phyloP scores from a whole-genome alignment of 805 yeast species.

The Nakazawaea molendinolei region DNA sequence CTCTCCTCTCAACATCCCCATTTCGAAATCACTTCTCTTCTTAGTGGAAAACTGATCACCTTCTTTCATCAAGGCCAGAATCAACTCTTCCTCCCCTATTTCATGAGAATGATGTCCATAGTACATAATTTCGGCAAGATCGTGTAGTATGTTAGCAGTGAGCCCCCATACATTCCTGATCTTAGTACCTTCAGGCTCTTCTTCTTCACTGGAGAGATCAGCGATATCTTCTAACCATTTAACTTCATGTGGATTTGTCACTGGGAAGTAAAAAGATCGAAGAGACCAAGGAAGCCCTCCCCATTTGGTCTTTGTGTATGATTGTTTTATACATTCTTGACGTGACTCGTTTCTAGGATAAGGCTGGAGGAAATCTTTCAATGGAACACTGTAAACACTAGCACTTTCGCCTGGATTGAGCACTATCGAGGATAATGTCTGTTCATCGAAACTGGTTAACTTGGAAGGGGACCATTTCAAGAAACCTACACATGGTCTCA shows the following conservation, averaged over 20 bases:
- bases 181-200: constrained; percentile 27
- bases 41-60: constrained; percentile 48
- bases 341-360: constrained; percentile 19
- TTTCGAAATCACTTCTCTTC: constrained; percentile 47
- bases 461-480: constrained; percentile 34
- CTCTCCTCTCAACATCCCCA: constrained; percentile 37
- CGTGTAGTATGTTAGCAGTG: constrained; percentile 74
- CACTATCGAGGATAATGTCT: constrained; percentile 28
- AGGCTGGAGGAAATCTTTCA: constrained; percentile 47
- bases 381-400: constrained; percentile 63
- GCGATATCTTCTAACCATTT: constrained; percentile 57
- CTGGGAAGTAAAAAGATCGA: constrained; percentile 56
- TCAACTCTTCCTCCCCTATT: constrained; percentile 62
- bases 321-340: constrained; percentile 27
- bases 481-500: constrained; percentile 72
- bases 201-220: constrained; percentile 54
- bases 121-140: constrained; percentile 52
- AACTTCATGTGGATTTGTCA: constrained; percentile 46
- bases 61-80: constrained; percentile 43
- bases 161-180: constrained; percentile 78
- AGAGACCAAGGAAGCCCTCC: constrained; percentile 67
- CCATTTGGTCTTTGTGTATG: constrained; percentile 45
- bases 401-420: constrained; percentile 77
- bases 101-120: constrained; percentile 27
- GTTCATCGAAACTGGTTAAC: constrained; percentile 20